Evolutionary conservation across 2,329 filamentous ascomycete genomes (phyloP).

Genomic region (Nannizziopsis barbatae): DNA sequence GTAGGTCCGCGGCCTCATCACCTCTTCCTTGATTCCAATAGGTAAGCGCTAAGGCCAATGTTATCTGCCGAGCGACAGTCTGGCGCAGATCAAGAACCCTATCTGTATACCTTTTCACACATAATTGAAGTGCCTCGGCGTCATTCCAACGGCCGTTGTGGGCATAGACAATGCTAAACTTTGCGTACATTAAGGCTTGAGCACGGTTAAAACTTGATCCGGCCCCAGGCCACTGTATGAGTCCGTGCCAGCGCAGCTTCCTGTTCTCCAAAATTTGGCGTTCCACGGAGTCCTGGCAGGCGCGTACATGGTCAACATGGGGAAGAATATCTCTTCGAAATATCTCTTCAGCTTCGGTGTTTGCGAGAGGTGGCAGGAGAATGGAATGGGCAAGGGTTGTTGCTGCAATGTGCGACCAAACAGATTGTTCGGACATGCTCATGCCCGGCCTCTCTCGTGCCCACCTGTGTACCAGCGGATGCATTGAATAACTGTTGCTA

Average conservation of each 20-base stretch:
- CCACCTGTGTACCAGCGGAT: constrained; percentile 28
- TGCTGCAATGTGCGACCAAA: constrained; percentile 13
- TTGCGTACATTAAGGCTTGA: constrained; percentile 1
- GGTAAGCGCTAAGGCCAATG: constrained; percentile 12
- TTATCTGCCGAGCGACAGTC: constrained; percentile 10
- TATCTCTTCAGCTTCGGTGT: constrained; percentile 11
- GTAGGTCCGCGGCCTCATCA: constrained; percentile 14
- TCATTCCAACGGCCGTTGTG: constrained; percentile 10
- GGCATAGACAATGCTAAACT: constrained; percentile 9
- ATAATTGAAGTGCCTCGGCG: constrained; percentile 11
- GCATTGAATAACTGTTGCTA: constrained; percentile 20
- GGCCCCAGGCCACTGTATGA: not conserved
- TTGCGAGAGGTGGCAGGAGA: constrained; percentile 4
- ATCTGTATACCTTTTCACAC: constrained; percentile 6
- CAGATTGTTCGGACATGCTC: constrained; percentile 11
- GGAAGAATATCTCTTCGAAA: constrained; percentile 20
- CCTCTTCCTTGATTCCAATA: constrained; percentile 13
- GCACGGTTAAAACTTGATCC: constrained; percentile 6
- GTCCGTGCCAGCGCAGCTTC: not conserved
- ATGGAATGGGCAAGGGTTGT: not conserved
- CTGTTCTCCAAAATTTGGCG: not conserved
- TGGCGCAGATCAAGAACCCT: constrained; percentile 10
- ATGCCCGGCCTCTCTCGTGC: constrained; percentile 20
- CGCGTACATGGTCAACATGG: constrained; percentile 18
- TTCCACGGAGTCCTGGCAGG: constrained; percentile 2